Evolutionary conservation across 2,329 filamentous ascomycete species (phyloP).

Genomic region (Alternaria gansuensis): DNA sequence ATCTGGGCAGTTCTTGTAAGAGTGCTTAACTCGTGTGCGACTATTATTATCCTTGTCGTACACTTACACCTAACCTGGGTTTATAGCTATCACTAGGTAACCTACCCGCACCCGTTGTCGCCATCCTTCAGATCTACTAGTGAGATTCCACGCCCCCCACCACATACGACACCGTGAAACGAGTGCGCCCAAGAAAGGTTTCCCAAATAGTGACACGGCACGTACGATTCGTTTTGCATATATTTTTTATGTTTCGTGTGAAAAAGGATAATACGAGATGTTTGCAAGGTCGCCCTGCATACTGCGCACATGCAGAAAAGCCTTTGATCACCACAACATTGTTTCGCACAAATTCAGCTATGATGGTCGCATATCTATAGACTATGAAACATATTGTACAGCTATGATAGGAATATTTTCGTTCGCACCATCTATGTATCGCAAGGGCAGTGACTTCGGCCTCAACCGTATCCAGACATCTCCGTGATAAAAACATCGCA

Average conservation of each 20-base stretch:
- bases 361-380: neutral
- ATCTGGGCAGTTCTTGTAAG: neutral
- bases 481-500: neutral
- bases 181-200: neutral
- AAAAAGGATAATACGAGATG: neutral
- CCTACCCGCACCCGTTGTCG: neutral
- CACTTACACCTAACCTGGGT: neutral
- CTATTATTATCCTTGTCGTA: neutral
- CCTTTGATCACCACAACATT: neutral
- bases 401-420: no score
- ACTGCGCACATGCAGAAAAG: neutral
- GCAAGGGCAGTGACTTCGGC: neutral
- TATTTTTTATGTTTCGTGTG: neutral
- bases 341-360: neutral
- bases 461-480: neutral
- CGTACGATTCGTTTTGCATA: neutral
- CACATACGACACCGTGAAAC: neutral
- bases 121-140: neutral
- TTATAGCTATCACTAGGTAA: neutral
- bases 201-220: no score
- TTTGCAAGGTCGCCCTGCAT: neutral
- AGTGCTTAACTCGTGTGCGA: neutral
- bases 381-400: slow-evolving; percentile 2
- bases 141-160: neutral
- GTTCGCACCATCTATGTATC: neutral